These are phyloP conservation scores for Sclerospora graminicola DNA, from an alignment of 352 stramenopile species.

Conservation along the genomic window DNA sequence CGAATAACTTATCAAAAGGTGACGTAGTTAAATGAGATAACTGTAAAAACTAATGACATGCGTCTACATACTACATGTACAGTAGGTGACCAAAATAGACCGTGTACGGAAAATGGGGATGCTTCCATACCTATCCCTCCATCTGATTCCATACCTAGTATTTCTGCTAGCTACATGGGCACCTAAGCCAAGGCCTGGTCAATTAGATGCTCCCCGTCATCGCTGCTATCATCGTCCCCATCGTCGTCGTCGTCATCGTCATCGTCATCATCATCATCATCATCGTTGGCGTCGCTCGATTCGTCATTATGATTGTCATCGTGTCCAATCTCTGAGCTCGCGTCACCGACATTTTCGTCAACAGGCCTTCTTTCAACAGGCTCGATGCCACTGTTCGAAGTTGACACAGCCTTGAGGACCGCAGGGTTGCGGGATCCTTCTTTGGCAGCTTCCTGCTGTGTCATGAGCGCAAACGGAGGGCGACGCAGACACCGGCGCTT, in stretches of 20 bases:
- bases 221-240: conserved; percentile 21
- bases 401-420: conserved; percentile 22
- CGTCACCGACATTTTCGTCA: conserved; percentile 18
- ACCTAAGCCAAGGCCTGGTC: conserved; percentile 21
- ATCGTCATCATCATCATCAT: conserved; percentile 32
- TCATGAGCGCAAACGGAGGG: conserved; percentile 78
- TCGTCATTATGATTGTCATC: conserved; percentile 41
- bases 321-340: conserved; percentile 21
- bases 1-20: no score
- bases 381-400: conserved; percentile 13
- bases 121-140: no score
- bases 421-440: conserved; percentile 40
- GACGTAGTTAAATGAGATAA: no score
- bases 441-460: conserved; percentile 50
- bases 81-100: no score
- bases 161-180: no score
- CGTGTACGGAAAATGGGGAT: no score
- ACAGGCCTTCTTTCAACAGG: conserved; percentile 17
- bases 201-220: conserved; percentile 27
- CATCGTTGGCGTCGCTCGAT: conserved; percentile 27
- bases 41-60: no score
- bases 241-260: conserved; percentile 23
- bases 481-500: conserved; percentile 75
- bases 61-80: no score
- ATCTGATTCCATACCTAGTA: no score